Conservation (phyloP, 225 moss, liverwort and hornwort species). For the Pseudoscleropodium purum region DNA sequence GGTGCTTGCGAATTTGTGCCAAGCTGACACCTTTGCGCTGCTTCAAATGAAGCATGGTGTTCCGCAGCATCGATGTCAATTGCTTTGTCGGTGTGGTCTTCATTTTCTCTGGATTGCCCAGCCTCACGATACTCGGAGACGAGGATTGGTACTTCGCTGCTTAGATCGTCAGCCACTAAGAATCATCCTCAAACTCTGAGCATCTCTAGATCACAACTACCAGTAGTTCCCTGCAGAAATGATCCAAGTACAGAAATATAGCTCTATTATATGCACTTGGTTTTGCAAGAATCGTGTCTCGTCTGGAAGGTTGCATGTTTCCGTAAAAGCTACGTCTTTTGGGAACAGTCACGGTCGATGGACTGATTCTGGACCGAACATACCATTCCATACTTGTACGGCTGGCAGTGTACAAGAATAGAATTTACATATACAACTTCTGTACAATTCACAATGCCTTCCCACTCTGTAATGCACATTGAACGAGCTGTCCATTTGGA, state of each 20-base stretch:
- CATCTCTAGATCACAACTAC: background rate
- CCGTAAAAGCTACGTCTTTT: background rate
- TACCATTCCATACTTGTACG: background rate
- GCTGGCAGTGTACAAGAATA: background rate
- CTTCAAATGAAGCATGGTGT: conserved; percentile 26
- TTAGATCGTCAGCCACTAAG: too few species aligned
- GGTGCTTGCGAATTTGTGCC: conserved; percentile 23
- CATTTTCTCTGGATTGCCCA: background rate
- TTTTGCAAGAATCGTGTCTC: background rate
- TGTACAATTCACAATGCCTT: background rate
- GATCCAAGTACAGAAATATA: too few species aligned
- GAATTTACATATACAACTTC: background rate
- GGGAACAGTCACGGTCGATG: background rate
- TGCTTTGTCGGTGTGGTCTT: background rate
- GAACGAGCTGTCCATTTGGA: background rate
- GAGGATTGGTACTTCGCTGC: background rate
- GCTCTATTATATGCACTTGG: background rate
- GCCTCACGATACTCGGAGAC: background rate
- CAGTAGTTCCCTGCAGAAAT: background rate
- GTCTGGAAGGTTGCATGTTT: background rate
- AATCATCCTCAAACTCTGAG: background rate
- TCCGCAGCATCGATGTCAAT: conserved; percentile 3
- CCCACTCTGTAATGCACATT: background rate
- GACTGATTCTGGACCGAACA: background rate
- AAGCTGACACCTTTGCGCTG: conserved; percentile 24